Conservation (phyloP, 1,139 yeast species). For the Kurtzmaniella quercitrusa region DNA sequence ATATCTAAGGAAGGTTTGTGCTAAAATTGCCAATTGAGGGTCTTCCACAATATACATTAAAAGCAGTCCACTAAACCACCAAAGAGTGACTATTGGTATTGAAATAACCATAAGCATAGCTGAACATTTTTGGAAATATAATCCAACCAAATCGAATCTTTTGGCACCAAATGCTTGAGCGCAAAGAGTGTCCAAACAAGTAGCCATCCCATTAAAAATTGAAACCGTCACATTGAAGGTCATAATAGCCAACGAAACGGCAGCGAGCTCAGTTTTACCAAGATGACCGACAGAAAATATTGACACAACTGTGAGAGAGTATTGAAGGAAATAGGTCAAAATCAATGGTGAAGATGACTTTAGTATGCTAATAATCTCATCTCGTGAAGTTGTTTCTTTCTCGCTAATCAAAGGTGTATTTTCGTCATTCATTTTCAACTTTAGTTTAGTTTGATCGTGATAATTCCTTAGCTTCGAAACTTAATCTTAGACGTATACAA, state of each 20-base stretch:
- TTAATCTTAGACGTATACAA: too few species aligned
- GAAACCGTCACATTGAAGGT: slow-evolving; percentile 37
- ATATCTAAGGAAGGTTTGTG: slow-evolving; percentile 28
- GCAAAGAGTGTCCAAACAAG: slow-evolving; percentile 39
- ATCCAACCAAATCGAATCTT: slow-evolving; percentile 28
- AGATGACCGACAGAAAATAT: slow-evolving; percentile 31
- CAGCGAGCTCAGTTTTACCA: slow-evolving; percentile 33
- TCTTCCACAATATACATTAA: slow-evolving; percentile 27
- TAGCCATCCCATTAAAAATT: slow-evolving; percentile 40
- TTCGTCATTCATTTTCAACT: not conserved
- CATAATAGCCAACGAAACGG: slow-evolving; percentile 32
- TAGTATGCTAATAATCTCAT: slow-evolving; percentile 7
- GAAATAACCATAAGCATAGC: slow-evolving; percentile 15
- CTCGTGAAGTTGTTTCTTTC: not conserved
- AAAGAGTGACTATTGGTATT: slow-evolving; percentile 29
- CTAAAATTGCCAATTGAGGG: slow-evolving; percentile 23
- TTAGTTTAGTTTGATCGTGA: not conserved
- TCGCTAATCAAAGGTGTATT: slow-evolving; percentile 1
- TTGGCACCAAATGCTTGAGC: slow-evolving; percentile 38
- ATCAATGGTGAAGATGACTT: slow-evolving; percentile 31
- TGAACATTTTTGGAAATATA: slow-evolving; percentile 32
- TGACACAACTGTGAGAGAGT: slow-evolving; percentile 28
- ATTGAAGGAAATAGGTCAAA: slow-evolving; percentile 33
- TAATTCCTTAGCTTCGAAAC: too few species aligned
- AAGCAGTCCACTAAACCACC: slow-evolving; percentile 35